phyloP scores from a whole-genome alignment of 2,329 filamentous ascomycete species.

The Calonectria pteridis region DNA sequence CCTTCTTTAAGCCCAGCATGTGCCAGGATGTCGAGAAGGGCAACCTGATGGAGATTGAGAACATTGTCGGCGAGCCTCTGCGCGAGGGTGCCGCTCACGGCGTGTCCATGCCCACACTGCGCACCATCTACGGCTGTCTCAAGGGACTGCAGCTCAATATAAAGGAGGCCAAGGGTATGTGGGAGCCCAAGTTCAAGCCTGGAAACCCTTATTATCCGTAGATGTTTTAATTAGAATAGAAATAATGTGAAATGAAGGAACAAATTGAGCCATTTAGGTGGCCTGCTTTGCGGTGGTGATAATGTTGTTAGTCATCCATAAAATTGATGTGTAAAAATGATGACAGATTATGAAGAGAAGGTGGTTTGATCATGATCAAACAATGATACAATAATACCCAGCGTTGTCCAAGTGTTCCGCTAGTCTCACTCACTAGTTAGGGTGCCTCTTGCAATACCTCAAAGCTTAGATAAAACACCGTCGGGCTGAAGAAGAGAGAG shows the following conservation, averaged over 20 bases:
- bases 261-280: background rate
- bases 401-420: background rate
- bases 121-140: constrained; percentile 61
- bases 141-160: constrained; percentile 62
- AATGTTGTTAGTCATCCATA: background rate
- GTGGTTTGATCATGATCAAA: background rate
- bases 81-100: constrained; percentile 58
- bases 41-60: constrained; percentile 60
- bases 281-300: background rate
- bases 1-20: constrained; percentile 67
- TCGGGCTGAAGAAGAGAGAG: constrained; percentile 23
- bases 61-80: constrained; percentile 65
- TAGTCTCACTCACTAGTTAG: background rate
- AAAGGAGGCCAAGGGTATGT: constrained; percentile 56
- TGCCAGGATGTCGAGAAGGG: constrained; percentile 63
- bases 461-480: constrained; percentile 19
- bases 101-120: constrained; percentile 62
- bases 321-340: background rate
- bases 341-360: background rate
- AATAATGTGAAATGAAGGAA: background rate
- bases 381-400: background rate
- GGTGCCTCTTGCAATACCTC: background rate
- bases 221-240: background rate
- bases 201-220: constrained; percentile 42
- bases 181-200: constrained; percentile 36